Conservation (phyloP, 2,329 filamentous ascomycete genomes). For the Fusarium musae region DNA sequence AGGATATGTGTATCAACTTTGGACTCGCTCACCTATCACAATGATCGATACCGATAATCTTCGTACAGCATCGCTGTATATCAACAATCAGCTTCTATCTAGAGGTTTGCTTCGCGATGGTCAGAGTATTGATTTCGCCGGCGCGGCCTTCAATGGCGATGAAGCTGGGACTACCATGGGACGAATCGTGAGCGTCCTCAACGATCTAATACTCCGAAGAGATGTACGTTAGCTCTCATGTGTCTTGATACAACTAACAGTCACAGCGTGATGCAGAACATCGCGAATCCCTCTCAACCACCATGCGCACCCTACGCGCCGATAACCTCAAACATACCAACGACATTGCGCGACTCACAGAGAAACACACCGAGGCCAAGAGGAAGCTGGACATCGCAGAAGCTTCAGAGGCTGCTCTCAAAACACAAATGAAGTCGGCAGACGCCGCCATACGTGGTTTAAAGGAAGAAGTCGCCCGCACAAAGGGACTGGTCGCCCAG, state of each 20-base stretch:
- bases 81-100: conserved; percentile 77
- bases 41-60: conserved; percentile 72
- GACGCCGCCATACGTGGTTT: conserved; percentile 80
- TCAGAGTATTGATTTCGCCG: conserved; percentile 83
- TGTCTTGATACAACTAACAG: conserved; percentile 24
- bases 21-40: conserved; percentile 27
- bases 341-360: conserved; percentile 70
- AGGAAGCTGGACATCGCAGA: conserved; percentile 69
- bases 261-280: conserved; percentile 86
- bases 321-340: conserved; percentile 79
- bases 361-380: conserved; percentile 65
- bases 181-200: conserved; percentile 89
- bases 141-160: conserved; percentile 68
- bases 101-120: conserved; percentile 74
- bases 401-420: conserved; percentile 76
- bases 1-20: conserved; percentile 39
- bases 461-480: conserved; percentile 83
- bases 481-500: conserved; percentile 84
- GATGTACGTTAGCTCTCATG: conserved; percentile 68
- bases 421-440: conserved; percentile 75
- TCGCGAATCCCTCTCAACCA: conserved; percentile 82
- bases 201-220: conserved; percentile 89
- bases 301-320: conserved; percentile 78
- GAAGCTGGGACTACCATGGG: conserved; percentile 75
- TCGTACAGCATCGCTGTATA: conserved; percentile 74